phyloP scores from a whole-genome alignment of 495 filamentous ascomycete genomes.

The Jackrogersella minutella region DNA sequence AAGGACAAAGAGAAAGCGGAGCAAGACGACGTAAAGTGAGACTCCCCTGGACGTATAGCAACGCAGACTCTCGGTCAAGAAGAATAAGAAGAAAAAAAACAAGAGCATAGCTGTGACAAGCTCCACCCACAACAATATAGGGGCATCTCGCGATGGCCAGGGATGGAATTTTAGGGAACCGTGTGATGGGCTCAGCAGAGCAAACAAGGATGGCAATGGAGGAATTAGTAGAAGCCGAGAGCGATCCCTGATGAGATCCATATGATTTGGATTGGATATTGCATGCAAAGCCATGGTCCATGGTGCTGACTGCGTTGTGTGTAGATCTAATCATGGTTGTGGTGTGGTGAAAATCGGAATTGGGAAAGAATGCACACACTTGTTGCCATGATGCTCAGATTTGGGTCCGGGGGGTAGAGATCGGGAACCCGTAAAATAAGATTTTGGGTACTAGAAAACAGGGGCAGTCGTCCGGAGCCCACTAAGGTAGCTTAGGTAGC shows the following conservation, averaged over 20 bases:
- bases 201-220: conserved; percentile 23
- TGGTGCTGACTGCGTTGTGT: conserved; percentile 4
- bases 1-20: conserved; percentile 2
- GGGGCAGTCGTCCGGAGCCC: conserved; percentile 19
- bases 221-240: conserved; percentile 1
- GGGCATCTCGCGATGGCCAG: conserved; percentile 16
- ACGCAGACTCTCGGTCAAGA: conserved; percentile 26
- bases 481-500: conserved; percentile 14
- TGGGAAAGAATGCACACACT: conserved; percentile 25
- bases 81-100: too few relatives aligned
- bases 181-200: conserved; percentile 12
- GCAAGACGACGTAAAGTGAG: conserved; percentile 6
- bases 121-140: conserved; percentile 23
- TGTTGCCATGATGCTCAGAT: conserved; percentile 39
- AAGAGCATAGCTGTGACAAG: conserved; percentile 13
- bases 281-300: conserved; percentile 22
- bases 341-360: conserved; percentile 25
- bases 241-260: conserved; percentile 12
- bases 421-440: conserved; percentile 47
- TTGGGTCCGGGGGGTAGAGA: conserved; percentile 38
- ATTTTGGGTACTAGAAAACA: conserved; percentile 31
- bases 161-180: conserved; percentile 15
- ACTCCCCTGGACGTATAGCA: conserved; percentile 12
- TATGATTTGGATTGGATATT: not conserved
- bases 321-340: conserved; percentile 19